A percentile compares a stretch with the other conserved stretches of the same genome.
Conservation (phyloP, 108 stramenopile genomes). For the Asterionellopsis glacialis region DNA sequence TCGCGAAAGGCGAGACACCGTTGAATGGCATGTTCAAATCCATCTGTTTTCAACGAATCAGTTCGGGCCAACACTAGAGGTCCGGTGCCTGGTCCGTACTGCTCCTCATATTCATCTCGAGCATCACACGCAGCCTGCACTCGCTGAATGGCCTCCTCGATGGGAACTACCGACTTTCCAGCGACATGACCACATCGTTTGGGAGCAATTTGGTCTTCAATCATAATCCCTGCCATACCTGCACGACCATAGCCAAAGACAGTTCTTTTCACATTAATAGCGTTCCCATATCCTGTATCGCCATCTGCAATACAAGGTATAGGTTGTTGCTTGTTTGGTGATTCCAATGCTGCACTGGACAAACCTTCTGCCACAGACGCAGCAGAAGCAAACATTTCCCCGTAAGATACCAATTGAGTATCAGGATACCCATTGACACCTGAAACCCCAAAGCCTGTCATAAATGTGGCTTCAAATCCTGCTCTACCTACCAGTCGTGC, state of each 20-base stretch:
- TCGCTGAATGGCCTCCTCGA: slow-evolving; percentile 84
- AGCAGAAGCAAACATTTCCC: slow-evolving; percentile 83
- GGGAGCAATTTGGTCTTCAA: slow-evolving; percentile 93
- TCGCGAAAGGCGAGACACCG: slow-evolving; percentile 90
- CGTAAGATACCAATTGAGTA: slow-evolving; percentile 82
- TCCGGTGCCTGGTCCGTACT: slow-evolving; percentile 69
- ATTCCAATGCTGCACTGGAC: slow-evolving; percentile 63
- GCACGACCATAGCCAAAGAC: slow-evolving; percentile 82
- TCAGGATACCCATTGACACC: slow-evolving; percentile 88
- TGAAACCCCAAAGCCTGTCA: slow-evolving; percentile 97
- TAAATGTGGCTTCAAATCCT: slow-evolving; percentile 95
- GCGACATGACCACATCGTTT: slow-evolving; percentile 96
- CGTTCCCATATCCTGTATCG: slow-evolving; percentile 96
- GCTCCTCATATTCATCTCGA: slow-evolving; percentile 75
- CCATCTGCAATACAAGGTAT: slow-evolving; percentile 97
- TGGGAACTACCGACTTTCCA: slow-evolving; percentile 85
- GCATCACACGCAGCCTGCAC: slow-evolving; percentile 94
- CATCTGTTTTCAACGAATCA: slow-evolving; percentile 86
- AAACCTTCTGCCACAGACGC: slow-evolving; percentile 80
- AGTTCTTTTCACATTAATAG: slow-evolving; percentile 89
- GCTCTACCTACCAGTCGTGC: slow-evolving; percentile 82
- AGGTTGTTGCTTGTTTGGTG: slow-evolving; percentile 29
- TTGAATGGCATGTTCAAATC: slow-evolving; percentile 90
- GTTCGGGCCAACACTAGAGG: slow-evolving; percentile 90
- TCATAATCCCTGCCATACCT: slow-evolving; percentile 96